phyloP scores from a whole-genome alignment of 2,329 filamentous ascomycete species.

The Lachnellula hyalina region DNA sequence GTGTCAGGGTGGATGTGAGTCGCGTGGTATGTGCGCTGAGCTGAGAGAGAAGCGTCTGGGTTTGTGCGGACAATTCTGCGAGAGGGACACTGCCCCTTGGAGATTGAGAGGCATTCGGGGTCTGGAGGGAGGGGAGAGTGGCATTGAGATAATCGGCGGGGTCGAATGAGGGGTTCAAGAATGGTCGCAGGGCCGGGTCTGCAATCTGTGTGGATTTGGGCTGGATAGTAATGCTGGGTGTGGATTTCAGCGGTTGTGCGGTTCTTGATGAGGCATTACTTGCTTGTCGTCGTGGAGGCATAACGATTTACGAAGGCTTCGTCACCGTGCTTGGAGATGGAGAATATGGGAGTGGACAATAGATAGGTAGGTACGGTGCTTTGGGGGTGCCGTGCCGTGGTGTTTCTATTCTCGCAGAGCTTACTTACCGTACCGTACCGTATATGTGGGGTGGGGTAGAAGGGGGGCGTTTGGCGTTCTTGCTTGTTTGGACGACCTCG shows the following conservation, averaged over 20 bases:
- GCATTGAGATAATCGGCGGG: conserved; percentile 80
- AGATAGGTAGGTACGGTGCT: neutral
- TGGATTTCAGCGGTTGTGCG: conserved; percentile 8
- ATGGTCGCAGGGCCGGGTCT: conserved; percentile 69
- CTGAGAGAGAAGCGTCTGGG: conserved; percentile 79
- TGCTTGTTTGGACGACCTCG: neutral
- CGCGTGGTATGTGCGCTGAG: conserved; percentile 84
- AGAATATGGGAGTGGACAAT: neutral
- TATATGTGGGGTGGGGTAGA: neutral
- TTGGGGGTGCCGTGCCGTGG: neutral
- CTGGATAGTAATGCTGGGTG: conserved; percentile 11
- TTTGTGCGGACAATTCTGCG: conserved; percentile 71
- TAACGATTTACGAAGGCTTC: neutral
- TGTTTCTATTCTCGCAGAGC: neutral
- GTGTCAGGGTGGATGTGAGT: conserved; percentile 74
- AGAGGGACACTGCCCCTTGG: conserved; percentile 47
- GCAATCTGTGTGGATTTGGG: conserved; percentile 55
- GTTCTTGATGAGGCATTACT: conserved; percentile 21
- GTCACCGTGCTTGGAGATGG: neutral
- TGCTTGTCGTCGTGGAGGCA: conserved; percentile 21
- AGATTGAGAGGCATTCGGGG: conserved; percentile 21
- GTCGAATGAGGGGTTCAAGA: conserved; percentile 73
- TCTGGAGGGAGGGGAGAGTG: conserved; percentile 62
- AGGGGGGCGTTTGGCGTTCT: neutral
- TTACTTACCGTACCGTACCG: neutral